phyloP scores from a whole-genome alignment of 768 basidiomycete genomes.

The Rhizopogon vulgaris region DNA sequence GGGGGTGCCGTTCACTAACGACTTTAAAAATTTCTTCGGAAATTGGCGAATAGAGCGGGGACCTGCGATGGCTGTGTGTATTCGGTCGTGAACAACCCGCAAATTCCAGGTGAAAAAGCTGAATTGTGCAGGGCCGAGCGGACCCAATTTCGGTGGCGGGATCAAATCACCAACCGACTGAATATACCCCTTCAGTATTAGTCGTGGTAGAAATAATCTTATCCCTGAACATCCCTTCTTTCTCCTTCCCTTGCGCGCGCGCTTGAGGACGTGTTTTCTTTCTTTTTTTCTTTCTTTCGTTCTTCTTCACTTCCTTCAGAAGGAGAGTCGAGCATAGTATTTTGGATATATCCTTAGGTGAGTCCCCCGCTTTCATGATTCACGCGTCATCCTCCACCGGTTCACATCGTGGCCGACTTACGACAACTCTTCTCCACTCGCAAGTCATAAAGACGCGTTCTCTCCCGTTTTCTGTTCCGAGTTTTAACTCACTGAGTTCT shows the following conservation, averaged over 20 bases:
- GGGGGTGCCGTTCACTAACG: conserved; percentile 13
- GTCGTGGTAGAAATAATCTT: conserved; percentile 25
- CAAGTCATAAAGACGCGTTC: conserved; percentile 21
- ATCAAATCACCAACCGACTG: conserved; percentile 30
- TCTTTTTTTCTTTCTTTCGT: conserved; percentile 10
- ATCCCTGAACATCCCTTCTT: conserved; percentile 21
- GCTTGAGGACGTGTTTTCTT: conserved; percentile 16
- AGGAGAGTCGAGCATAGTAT: neutral
- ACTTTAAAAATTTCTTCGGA: conserved; percentile 29
- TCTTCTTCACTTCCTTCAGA: conserved; percentile 16
- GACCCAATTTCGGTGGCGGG: conserved; percentile 27
- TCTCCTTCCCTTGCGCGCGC: conserved; percentile 22
- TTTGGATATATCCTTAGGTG: conserved; percentile 25
- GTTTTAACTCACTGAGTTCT: conserved; percentile 11
- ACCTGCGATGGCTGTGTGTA: conserved; percentile 33
- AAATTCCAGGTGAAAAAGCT: conserved; percentile 18
- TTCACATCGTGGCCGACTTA: conserved; percentile 27
- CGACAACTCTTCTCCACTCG: conserved; percentile 19
- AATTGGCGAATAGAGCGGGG: conserved; percentile 31
- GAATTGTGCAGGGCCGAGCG: conserved; percentile 15
- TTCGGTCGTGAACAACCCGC: conserved; percentile 13
- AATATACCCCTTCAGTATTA: conserved; percentile 29
- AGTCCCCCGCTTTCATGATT: conserved; percentile 16
- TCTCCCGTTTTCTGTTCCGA: conserved; percentile 27
- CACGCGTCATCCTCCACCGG: conserved; percentile 23